Evolutionary conservation across 2,329 filamentous ascomycete genomes (phyloP).

Genomic region (Aspergillus sp.): DNA sequence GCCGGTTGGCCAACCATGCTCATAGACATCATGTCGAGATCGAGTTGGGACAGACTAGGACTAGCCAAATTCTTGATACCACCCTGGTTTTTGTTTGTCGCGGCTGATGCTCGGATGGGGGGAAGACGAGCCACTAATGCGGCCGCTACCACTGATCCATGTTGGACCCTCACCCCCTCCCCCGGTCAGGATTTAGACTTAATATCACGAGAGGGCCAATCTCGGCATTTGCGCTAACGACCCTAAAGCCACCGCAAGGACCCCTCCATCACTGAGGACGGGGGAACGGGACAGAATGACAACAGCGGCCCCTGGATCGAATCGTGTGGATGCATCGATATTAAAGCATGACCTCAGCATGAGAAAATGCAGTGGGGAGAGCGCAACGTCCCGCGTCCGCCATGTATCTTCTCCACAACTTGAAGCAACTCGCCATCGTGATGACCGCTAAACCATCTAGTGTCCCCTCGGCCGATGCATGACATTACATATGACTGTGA

Average conservation of each 20-base stretch:
- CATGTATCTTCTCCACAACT: no score
- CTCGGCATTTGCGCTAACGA: background rate
- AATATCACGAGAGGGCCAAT: background rate
- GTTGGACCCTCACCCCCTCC: background rate
- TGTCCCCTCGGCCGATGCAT: no score
- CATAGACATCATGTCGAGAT: no score
- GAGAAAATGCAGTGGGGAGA: no score
- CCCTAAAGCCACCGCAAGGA: background rate
- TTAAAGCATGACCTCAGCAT: no score
- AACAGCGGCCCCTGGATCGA: no score
- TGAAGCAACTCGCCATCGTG: no score
- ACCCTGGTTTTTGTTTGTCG: background rate
- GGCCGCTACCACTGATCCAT: background rate
- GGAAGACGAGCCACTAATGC: background rate
- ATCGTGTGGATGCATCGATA: no score
- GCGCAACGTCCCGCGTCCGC: no score
- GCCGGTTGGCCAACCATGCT: background rate
- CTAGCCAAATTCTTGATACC: background rate
- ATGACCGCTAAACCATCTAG: no score
- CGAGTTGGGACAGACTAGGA: no score
- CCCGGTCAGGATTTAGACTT: background rate
- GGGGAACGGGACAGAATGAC: no score
- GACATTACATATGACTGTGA: background rate
- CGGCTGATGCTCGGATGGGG: background rate
- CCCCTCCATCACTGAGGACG: background rate